phyloP scores from a whole-genome alignment of 2,329 filamentous ascomycete species.

The Pseudogymnoascus sp. region DNA sequence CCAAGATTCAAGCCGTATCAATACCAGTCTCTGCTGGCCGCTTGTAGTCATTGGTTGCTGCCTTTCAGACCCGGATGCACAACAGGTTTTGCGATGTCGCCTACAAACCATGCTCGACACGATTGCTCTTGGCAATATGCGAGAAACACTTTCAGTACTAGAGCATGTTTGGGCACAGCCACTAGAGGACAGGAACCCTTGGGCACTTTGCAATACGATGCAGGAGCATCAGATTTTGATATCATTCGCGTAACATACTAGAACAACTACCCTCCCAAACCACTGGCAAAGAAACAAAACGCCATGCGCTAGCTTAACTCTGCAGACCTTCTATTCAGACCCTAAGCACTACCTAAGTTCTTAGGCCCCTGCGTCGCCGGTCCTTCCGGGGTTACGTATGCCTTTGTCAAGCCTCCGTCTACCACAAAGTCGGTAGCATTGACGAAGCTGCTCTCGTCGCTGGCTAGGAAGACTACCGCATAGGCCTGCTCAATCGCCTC shows the following conservation, averaged over 20 bases:
- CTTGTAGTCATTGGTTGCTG: conserved; percentile 34
- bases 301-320: not conserved
- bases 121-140: conserved; percentile 41
- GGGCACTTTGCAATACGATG: conserved; percentile 40
- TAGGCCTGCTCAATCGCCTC: conserved; percentile 73
- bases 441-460: conserved; percentile 67
- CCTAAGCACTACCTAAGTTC: conserved; percentile 34
- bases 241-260: conserved; percentile 36
- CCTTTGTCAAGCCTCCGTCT: conserved; percentile 91
- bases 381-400: conserved; percentile 68
- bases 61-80: conserved; percentile 29
- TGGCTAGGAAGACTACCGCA: conserved; percentile 66
- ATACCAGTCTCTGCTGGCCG: conserved; percentile 36
- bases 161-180: conserved; percentile 37
- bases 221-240: conserved; percentile 41
- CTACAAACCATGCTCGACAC: conserved; percentile 30
- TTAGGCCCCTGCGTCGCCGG: conserved; percentile 45
- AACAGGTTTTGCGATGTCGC: conserved; percentile 30
- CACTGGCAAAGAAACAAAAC: not conserved
- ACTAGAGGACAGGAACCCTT: conserved; percentile 31
- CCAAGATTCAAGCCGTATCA: conserved; percentile 29
- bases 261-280: not conserved
- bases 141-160: conserved; percentile 35
- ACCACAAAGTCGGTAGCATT: conserved; percentile 83
- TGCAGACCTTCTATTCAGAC: not conserved